Base-by-base conservation (phyloP, 768 basidiomycete species). In the Kwoniella heveanensis region DNA sequence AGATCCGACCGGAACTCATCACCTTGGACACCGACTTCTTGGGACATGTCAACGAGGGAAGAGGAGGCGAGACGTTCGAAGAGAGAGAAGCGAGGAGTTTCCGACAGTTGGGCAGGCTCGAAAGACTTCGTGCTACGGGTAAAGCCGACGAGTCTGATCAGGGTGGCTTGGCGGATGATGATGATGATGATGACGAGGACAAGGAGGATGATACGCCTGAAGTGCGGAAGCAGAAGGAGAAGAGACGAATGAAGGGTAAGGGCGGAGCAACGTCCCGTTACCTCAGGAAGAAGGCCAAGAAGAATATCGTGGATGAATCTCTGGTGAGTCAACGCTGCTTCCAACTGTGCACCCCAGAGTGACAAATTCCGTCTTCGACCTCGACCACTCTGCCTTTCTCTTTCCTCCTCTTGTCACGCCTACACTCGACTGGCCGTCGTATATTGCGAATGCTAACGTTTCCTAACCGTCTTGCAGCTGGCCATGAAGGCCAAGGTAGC, bases 1-100 rank as follows among this genome's bases (percentile, higher is more conserved):
- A 92, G 90, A 88, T 97, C 64, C 90, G 89, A 83, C 89, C 92
- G 2, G 94, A 97, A 66, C 86, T 94, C 82, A 98, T 99, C 68
- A 84, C 90, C 0, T 85, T 83, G 62, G 83, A 83, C 62, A 68
- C 78, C 26, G 76, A 82, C 46, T 70, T 80, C 57, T 65, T 82
- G 5, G 82, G 82, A 17, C 72, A 75, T 48, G 70, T 74, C 25
- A 68, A 67, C 21, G 76, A 72, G 51, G 63, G 71, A 22, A 56
- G 60, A 17, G 67, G 70, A 50, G 68, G 65, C 19, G 72, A 82
- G 71, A 72, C 77, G 26, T 72, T 62, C 49, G 70, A 64, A 78
- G 85, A 44, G 78, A 80, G 71, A 26, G 68, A 72, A 30, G 62
- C 53, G 9, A 68, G 64, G 57, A 69, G 66, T 64, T 74, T 52